These are phyloP conservation scores for Vitis rotundifolia DNA, from an alignment of 164 flowering plant genomes.

Conservation along the genomic window DNA sequence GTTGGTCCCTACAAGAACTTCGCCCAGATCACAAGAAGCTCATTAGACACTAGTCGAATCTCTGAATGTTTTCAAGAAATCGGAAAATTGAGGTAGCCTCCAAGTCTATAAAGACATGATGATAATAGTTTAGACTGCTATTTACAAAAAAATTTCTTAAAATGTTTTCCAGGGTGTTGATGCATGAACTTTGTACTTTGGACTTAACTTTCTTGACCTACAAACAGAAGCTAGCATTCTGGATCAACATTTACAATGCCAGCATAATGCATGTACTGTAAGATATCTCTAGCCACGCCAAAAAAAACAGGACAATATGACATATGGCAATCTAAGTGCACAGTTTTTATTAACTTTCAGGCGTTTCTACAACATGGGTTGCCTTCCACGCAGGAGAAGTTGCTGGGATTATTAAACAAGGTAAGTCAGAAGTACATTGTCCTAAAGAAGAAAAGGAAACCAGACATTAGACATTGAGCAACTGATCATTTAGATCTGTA, in stretches of 20 bases:
- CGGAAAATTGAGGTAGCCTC: slow-evolving; percentile 53
- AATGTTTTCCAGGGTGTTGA: slow-evolving; percentile 49
- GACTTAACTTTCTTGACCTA: slow-evolving; percentile 66
- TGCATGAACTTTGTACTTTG: slow-evolving; percentile 54
- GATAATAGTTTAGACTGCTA: background rate
- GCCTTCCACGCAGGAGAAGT: slow-evolving; percentile 69
- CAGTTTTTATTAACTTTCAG: slow-evolving; percentile 36
- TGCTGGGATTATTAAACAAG: slow-evolving; percentile 77
- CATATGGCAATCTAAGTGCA: background rate
- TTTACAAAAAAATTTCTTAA: background rate
- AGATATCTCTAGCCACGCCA: slow-evolving; percentile 26
- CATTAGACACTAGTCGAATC: slow-evolving; percentile 46
- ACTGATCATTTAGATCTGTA: background rate
- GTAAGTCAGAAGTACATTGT: slow-evolving; percentile 24
- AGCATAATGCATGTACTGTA: slow-evolving; percentile 87
- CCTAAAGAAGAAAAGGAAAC: background rate
- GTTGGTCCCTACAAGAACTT: slow-evolving; percentile 69
- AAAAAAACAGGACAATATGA: background rate
- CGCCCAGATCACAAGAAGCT: slow-evolving; percentile 54
- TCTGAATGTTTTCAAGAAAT: slow-evolving; percentile 42
- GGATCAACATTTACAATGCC: slow-evolving; percentile 90
- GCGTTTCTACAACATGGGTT: slow-evolving; percentile 89
- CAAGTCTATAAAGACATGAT: background rate
- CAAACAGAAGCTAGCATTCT: slow-evolving; percentile 92
- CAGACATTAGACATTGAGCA: background rate